Percentiles rank a stretch among this genome's conserved stretches.
Evolutionary conservation across 2,329 filamentous ascomycete species (phyloP).

Genomic region (Macroventuria anomochaeta): DNA sequence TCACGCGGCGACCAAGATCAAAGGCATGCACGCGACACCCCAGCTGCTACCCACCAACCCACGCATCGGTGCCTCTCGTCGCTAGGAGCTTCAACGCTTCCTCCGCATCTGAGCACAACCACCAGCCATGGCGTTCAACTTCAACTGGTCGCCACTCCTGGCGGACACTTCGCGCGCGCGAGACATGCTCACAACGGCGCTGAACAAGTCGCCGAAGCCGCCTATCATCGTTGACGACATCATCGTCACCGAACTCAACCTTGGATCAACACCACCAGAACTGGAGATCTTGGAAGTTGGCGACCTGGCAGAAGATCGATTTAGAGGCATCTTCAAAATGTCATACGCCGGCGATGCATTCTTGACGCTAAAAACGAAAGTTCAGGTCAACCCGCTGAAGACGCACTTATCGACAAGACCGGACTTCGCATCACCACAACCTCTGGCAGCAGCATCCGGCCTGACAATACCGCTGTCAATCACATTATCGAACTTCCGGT

Average conservation of each 20-base stretch:
- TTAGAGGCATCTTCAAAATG: slow-evolving; percentile 99
- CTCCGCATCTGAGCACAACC: slow-evolving; percentile 2
- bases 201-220: slow-evolving; percentile 97
- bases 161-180: slow-evolving; percentile 91
- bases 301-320: slow-evolving; percentile 94
- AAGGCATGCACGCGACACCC: slow-evolving; percentile 49
- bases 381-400: slow-evolving; percentile 97
- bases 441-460: slow-evolving; percentile 86
- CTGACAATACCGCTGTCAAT: slow-evolving; percentile 98
- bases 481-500: slow-evolving; percentile 90
- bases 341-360: slow-evolving; percentile 95
- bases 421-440: slow-evolving; percentile 88
- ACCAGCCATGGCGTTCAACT: slow-evolving; percentile 92
- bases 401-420: slow-evolving; percentile 93
- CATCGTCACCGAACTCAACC: slow-evolving; percentile 95
- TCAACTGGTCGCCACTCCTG: slow-evolving; percentile 99
- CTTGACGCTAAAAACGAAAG: slow-evolving; percentile 90
- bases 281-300: slow-evolving; percentile 97
- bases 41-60: slow-evolving; percentile 30
- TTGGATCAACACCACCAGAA: slow-evolving; percentile 92
- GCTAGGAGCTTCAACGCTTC: slow-evolving; percentile 30
- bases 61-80: slow-evolving; percentile 22
- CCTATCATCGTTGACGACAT: slow-evolving; percentile 99
- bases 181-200: slow-evolving; percentile 89
- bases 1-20: slow-evolving; percentile 41